Base-by-base conservation (phyloP, 768 basidiomycete genomes). In the Lepiota brunneoincarnata region DNA sequence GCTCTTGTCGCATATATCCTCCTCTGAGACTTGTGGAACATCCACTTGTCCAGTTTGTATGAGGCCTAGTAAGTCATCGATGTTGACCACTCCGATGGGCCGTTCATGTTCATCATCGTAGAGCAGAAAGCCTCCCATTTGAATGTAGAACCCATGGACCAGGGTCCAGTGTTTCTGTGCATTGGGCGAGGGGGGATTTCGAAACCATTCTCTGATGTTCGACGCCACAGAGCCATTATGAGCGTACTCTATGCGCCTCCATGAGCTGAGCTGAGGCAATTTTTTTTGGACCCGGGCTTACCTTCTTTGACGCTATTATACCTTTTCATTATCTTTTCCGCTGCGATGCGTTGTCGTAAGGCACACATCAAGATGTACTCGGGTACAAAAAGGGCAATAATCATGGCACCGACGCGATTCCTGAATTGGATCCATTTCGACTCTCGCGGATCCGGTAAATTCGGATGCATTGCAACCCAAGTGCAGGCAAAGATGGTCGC, bases 281-380 rank as follows among this genome's bases (percentile, higher is more conserved):
- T 31, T 3, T 2, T 9, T 2, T 10, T 9, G 31, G 11, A n/a
- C 31, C 6, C 4, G 7, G 7, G 7, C 31, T 3, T 9, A 9
- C 31, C 31, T 31, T 31, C 4, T 9, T 31, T 31, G 11, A 31
- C 31, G 2, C 23, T 18, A 26, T 44, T 44, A 21, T 44, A 44
- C 10, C 3, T 15, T 9, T 26, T 24, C 42, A 20, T 44, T 11
- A 44, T 44, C 11, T 9, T 21, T n/a, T 23, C 42, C n/a, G 42
- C 42, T 4, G 21, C 42, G 3, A 44, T 44, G 12, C 42, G 31
- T 18, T 55, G 54, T 20, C 54, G 17, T 36, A 55, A 26, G 2
- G 54, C 54, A 37, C 54, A 55, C 12, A 48, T 18, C 42, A 54
- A 10, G 44, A 55, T 47, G 34, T 41, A 36, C 26, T 55, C 54